Evolutionary conservation across 2,329 filamentous ascomycete genomes (phyloP).

Genomic region (Lecanicillium sp.): DNA sequence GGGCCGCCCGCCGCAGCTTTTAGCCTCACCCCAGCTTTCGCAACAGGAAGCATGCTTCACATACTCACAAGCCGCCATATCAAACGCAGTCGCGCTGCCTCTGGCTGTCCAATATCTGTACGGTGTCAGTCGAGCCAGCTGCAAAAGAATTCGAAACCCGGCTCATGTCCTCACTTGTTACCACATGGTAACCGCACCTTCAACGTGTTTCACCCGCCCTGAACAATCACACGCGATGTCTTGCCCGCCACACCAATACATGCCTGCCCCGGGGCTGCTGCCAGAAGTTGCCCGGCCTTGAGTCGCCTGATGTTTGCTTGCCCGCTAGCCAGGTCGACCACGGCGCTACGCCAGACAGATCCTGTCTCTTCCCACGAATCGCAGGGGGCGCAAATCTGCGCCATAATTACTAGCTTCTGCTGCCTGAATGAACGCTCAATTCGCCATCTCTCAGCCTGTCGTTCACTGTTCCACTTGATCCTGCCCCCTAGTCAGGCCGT

Average conservation of each 20-base stretch:
- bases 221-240: conserved; percentile 6
- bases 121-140: background rate
- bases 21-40: too few species aligned
- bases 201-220: conserved; percentile 7
- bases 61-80: too few species aligned
- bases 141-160: too few species aligned
- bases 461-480: background rate
- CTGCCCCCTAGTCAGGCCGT: background rate
- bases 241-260: conserved; percentile 5
- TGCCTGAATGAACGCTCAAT: too few species aligned
- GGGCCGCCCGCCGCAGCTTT: too few species aligned
- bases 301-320: conserved; percentile 3
- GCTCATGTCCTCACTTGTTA: background rate
- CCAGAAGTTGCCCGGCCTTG: background rate
- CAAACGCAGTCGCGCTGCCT: too few species aligned
- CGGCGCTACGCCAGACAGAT: background rate
- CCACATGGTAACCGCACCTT: background rate
- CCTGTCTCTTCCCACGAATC: background rate
- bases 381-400: background rate
- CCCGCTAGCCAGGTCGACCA: background rate
- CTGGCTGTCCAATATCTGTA: background rate
- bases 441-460: too few species aligned
- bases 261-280: background rate
- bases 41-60: too few species aligned
- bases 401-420: background rate